These are phyloP conservation scores for Amborella trichopoda DNA, from an alignment of 164 flowering plant genomes.

Conservation along the genomic window DNA sequence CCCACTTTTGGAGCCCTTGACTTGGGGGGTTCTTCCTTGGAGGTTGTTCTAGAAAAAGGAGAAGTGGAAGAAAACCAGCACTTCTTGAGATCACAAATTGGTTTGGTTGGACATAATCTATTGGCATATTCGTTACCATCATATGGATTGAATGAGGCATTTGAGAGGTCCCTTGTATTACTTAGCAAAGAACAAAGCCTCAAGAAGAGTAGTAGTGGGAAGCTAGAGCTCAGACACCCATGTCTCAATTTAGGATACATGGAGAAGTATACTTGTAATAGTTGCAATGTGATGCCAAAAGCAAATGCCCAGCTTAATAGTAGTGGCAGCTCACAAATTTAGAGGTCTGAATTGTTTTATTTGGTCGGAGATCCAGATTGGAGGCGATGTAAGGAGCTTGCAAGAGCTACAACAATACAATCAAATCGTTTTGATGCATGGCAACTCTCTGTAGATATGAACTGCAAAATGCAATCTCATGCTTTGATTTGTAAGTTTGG, in stretches of 20 bases:
- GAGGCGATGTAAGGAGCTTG: slow-evolving; percentile 41
- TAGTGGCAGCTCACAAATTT: slow-evolving; percentile 4
- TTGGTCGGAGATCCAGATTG: slow-evolving; percentile 49
- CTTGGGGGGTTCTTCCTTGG: slow-evolving; percentile 72
- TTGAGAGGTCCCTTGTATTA: slow-evolving; percentile 42
- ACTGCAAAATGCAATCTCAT: slow-evolving; percentile 14
- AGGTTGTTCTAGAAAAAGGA: slow-evolving; percentile 39
- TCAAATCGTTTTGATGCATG: slow-evolving; percentile 30
- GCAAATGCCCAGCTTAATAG: slow-evolving; percentile 1
- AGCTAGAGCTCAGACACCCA: slow-evolving; percentile 40
- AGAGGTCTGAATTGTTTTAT: slow-evolving; percentile 12
- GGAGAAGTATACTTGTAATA: slow-evolving; percentile 37
- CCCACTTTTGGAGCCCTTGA: slow-evolving; percentile 55
- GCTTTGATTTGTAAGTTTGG: slow-evolving; percentile 22
- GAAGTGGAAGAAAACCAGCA: slow-evolving; percentile 12
- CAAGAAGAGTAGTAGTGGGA: slow-evolving; percentile 6
- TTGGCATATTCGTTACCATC: slow-evolving; percentile 45
- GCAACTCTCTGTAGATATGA: slow-evolving; percentile 8
- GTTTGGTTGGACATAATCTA: slow-evolving; percentile 28
- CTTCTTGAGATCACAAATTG: slow-evolving; percentile 29
- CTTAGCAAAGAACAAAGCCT: slow-evolving; percentile 19
- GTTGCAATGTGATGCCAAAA: slow-evolving; percentile 19
- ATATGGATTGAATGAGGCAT: slow-evolving; percentile 60
- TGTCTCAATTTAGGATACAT: slow-evolving; percentile 36
- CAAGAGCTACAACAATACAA: slow-evolving; percentile 35